Evolutionary conservation across 345 rosid species (phyloP), one percentile per base, ranked within the genome.

Genomic region (Arabidopsis thaliana): DNA sequence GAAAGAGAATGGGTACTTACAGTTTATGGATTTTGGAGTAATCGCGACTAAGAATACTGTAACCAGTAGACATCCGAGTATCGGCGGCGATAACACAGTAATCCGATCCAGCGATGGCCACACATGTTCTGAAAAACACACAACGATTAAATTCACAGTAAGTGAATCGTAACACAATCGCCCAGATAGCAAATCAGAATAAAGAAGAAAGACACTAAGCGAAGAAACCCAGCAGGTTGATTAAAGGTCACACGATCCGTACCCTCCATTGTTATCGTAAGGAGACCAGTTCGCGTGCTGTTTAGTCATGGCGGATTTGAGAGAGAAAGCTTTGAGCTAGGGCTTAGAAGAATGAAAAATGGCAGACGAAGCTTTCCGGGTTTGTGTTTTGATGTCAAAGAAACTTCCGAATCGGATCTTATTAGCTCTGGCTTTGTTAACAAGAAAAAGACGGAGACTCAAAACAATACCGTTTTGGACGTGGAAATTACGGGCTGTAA

Each of bases 211-310:
- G 59, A 7, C 28, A 24, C 23, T 20, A 44, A 3, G 20, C 11
- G 72, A 62, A 40, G 65, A 73, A 20, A 38, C 10, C 0, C 12
- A 41, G 50, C 2, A 46, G 11, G 50, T 25, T 9, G 71, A 28
- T 37, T 38, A 40, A n/a, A 59, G n/a, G 66, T 64, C 8, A 71
- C 11, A 46, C 6, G 50, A 60, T 63, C 24, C 49, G 6, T 82
- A 96, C 99, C 99, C 99, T 80, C 99, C 99, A 88, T 96, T 96
- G 94, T 89, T 89, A 72, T 96, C 99, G 79, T 96, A 96, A 1
- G 98, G 98, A 69, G 89, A 83, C 91, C 91, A 96, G 67, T 82
- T 87, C 6, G 91, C 84, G 9, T 86, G 93, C 69, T 94, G 94
- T 89, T 89, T 89, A 72, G 87, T 81, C 97, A 91, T 90, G 80